Evolutionary conservation across 345 rosid genomes (phyloP).

Genomic region (Pseudoturritis turrita): DNA sequence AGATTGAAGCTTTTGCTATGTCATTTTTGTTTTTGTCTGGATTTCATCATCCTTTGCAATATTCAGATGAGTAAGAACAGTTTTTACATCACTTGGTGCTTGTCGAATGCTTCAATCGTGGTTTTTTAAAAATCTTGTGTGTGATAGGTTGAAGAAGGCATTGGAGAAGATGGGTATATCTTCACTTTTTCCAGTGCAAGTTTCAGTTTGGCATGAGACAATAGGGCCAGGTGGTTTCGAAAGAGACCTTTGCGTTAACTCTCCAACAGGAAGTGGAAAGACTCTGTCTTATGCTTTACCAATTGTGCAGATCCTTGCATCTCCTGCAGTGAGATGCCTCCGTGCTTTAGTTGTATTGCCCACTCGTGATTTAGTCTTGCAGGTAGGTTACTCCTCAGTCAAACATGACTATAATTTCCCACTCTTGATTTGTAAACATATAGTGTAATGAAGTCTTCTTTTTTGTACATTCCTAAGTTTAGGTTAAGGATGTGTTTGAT

Average conservation of each 20-base stretch:
- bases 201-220: conserved; percentile 91
- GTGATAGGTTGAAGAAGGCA: conserved; percentile 59
- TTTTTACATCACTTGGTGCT: neutral
- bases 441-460: neutral
- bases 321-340: conserved; percentile 62
- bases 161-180: conserved; percentile 60
- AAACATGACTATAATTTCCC: neutral
- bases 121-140: neutral
- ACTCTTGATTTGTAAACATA: neutral
- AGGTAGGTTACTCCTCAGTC: conserved; percentile 38
- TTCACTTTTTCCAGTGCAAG: conserved; percentile 76
- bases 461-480: conserved; percentile 20
- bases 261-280: conserved; percentile 95
- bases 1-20: no score
- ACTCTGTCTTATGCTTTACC: conserved; percentile 91
- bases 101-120: neutral
- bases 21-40: neutral
- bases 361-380: conserved; percentile 91
- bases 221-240: conserved; percentile 85
- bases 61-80: neutral
- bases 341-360: conserved; percentile 94
- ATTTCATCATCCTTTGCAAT: neutral
- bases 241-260: conserved; percentile 81
- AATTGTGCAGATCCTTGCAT: conserved; percentile 64
- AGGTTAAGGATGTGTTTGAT: conserved; percentile 91